Base-by-base conservation (phyloP, 148 eudicot genomes). In the Rhododendron williamsianum region DNA sequence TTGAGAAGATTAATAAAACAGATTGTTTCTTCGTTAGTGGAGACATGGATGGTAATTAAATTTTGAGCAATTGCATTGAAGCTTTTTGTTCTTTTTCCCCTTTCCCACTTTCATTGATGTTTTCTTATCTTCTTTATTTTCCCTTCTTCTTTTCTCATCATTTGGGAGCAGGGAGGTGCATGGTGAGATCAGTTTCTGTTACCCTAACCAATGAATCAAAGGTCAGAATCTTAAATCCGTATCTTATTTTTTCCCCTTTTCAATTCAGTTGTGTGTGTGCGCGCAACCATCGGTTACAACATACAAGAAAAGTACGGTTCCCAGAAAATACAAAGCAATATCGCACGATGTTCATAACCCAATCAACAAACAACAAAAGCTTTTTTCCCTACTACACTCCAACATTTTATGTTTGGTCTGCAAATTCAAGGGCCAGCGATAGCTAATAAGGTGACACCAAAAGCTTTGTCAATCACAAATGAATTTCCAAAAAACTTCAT, bases 121-220 rank as follows among this genome's bases (percentile, higher is more conserved):
- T 76, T 71, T 52, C 18, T 25, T 49, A 10, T 35, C 35, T 51
- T 65, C 1, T 58, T 81, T 77, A 27, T 72, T 45, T 45, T 9
- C 60, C 36, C 36, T n/a, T 38, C 36, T 13, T 73, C 33, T 82
- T 79, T 74, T 36, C 21, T n/a, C 16, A 8, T n/a, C 46, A 78
- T 82, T 58, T 63, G 58, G 36, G 76, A 89, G 91, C 94, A 96
- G 97, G 98, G 7, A 95, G 91, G 84, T 85, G 91, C 88, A 84
- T 91, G 89, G 45, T 84, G 83, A 94, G 98, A 86, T 90, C 94
- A 80, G 93, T 95, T 38, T 91, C 95, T 35, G 81, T 95, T 48
- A 88, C 90, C 85, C 87, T 92, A n/a, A 92, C 89, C 86, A 88
- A 84, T 82, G 94, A 94, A 84, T 94, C 92, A 9, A 94, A 93